phyloP scores from a whole-genome alignment of 495 filamentous ascomycete species.

The Penicillium goetzii region DNA sequence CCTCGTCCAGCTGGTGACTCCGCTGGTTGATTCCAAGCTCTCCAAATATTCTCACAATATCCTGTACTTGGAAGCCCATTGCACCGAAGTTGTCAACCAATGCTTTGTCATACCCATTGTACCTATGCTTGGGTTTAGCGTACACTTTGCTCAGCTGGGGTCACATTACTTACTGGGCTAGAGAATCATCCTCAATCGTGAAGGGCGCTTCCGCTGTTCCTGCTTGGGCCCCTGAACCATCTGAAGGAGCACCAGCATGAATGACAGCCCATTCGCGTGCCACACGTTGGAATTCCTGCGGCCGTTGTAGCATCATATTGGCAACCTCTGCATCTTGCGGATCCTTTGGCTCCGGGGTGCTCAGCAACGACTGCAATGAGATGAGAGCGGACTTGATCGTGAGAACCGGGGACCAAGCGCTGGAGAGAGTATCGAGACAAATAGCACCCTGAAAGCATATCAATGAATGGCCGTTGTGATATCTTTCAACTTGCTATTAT shows the following conservation, averaged over 20 bases:
- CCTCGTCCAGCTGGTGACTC: conserved; percentile 76
- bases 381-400: conserved; percentile 95
- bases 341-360: conserved; percentile 92
- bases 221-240: conserved; percentile 45
- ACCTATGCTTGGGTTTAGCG: conserved; percentile 53
- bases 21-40: conserved; percentile 79
- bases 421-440: conserved; percentile 89
- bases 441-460: conserved; percentile 75
- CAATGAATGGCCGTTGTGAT: neutral
- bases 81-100: conserved; percentile 85
- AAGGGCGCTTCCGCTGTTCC: conserved; percentile 42
- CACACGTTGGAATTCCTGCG: conserved; percentile 76
- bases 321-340: conserved; percentile 97
- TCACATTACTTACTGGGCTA: conserved; percentile 44
- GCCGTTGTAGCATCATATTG: conserved; percentile 80
- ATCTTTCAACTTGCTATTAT: neutral
- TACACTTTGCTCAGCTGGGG: conserved; percentile 45
- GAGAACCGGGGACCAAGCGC: conserved; percentile 91
- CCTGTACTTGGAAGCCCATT: conserved; percentile 94
- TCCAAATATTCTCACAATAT: conserved; percentile 83
- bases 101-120: conserved; percentile 85
- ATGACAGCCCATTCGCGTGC: conserved; percentile 89
- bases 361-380: conserved; percentile 89
- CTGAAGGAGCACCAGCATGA: conserved; percentile 77
- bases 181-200: conserved; percentile 38